Evolutionary conservation across 2,329 filamentous ascomycete genomes (phyloP), one percentile per base, ranked within the genome.

Genomic region (Aspergillus pseudoviridinutans): DNA sequence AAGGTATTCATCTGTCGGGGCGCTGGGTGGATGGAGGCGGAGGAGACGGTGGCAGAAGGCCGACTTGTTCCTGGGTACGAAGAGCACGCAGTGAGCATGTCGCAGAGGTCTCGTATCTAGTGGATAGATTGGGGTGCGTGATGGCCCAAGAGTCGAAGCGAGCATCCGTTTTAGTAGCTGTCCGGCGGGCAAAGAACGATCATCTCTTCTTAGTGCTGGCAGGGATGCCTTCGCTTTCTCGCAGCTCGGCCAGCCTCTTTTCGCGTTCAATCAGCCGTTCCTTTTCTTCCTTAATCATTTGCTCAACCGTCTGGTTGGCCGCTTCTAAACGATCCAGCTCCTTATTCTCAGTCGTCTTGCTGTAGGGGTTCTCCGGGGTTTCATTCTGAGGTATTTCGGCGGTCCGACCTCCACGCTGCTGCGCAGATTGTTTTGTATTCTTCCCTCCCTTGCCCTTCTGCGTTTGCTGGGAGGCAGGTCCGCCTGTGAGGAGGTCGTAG

Each of bases 401-500:
- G 51, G 87, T 90, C 58, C 87, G 83, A 64, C 88, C 84, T 63
- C 85, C 82, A 78, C 55, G 68, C 58, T 63, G 74, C 74, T 66
- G 70, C 76, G 64, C 69, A 68, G 68, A 61, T 79, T 79, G 67
- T 77, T 80, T 74, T 65, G 74, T 60, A 64, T 78, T 80, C 64
- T 87, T 85, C 28, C 83, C 82, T 42, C 83, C 84, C 64, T 84
- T 85, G 46, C 83, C 84, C 55, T 82, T 82, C 20, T 67, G 80
- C 60, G 83, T 84, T 46, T 65, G 66, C 4, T 59, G 58, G n/a
- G 66, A 50, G 3, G 59, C 55, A 27, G 87, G 85, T 59, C 90
- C 90, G 5, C 83, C 82, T 2, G 92, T 97, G 60, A 99, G 80
- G 28, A 91, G 81, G 61, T 96, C 91, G 76, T 91, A 97, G 70